A percentile compares a stretch with the other conserved stretches of the same genome.
Evolutionary conservation across 2,329 filamentous ascomycete species (phyloP).

Genomic region (Arthrobotrys iridis): DNA sequence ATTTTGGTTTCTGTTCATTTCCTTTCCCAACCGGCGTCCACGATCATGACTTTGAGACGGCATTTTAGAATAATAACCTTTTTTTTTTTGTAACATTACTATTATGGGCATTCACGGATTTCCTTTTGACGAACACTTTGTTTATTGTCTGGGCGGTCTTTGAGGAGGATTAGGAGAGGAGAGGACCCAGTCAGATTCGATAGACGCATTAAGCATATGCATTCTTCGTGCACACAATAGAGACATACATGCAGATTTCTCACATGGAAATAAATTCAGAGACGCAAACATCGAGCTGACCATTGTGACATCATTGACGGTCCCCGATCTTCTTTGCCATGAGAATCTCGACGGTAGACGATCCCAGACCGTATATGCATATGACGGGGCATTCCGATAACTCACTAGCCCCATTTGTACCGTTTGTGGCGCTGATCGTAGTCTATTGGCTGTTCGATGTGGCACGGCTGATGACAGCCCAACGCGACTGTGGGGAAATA

Average conservation of each 20-base stretch:
- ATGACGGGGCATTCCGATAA: conserved; percentile 29
- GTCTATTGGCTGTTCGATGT: background rate
- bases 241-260: conserved; percentile 12
- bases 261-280: background rate
- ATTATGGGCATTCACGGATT: conserved; percentile 40
- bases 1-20: background rate
- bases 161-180: background rate
- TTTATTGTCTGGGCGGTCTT: conserved; percentile 15
- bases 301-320: conserved; percentile 39
- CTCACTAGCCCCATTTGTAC: background rate
- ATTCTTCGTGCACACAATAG: conserved; percentile 15
- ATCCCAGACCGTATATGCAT: background rate
- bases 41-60: conserved; percentile 33
- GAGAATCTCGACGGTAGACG: conserved; percentile 9
- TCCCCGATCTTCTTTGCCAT: background rate
- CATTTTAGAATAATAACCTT: conserved; percentile 32
- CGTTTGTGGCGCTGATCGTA: conserved; percentile 1
- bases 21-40: conserved; percentile 33
- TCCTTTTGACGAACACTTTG: conserved; percentile 5
- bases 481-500: conserved; percentile 22
- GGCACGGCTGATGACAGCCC: background rate
- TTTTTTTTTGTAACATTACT: conserved; percentile 43
- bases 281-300: conserved; percentile 10
- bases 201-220: conserved; percentile 16
- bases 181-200: conserved; percentile 7